phyloP scores from a whole-genome alignment of 768 basidiomycete genomes.

The Naganishia randhawae region DNA sequence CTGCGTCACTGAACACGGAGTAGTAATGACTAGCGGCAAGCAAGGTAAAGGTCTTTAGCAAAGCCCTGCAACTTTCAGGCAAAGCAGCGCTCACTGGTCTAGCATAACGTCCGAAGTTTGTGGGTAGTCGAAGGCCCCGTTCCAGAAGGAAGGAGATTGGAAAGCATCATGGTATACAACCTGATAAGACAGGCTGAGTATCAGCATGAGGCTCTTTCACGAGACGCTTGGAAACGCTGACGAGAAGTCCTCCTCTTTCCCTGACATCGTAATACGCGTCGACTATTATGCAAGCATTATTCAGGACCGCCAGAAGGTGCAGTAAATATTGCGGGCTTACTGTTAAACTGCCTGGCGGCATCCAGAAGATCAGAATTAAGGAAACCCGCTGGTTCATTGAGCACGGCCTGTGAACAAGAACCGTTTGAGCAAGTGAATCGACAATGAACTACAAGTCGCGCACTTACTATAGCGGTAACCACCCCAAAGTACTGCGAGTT shows the following conservation, averaged over 20 bases:
- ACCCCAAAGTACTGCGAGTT: slow-evolving; percentile 44
- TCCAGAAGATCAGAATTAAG: slow-evolving; percentile 34
- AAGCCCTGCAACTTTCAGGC: neutral
- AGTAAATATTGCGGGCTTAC: neutral
- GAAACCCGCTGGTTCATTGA: slow-evolving; percentile 49
- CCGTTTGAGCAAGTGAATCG: neutral
- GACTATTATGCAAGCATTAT: slow-evolving; percentile 1
- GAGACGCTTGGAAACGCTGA: neutral
- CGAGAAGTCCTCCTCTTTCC: slow-evolving; percentile 31
- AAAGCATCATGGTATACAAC: slow-evolving; percentile 48
- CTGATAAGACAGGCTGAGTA: neutral
- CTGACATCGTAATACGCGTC: slow-evolving; percentile 48
- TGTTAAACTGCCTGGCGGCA: slow-evolving; percentile 34
- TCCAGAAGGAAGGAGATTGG: slow-evolving; percentile 33
- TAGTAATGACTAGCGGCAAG: slow-evolving; percentile 34
- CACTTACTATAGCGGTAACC: slow-evolving; percentile 42
- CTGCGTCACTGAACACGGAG: slow-evolving; percentile 45
- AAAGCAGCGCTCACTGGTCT: slow-evolving; percentile 35
- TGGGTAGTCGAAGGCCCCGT: slow-evolving; percentile 34
- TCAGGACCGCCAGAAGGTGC: neutral
- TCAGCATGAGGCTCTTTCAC: neutral
- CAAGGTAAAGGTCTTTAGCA: neutral
- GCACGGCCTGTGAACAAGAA: slow-evolving; percentile 27
- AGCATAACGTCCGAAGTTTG: slow-evolving; percentile 43
- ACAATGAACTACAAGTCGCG: neutral